phyloP scores from a whole-genome alignment of 306 rosid genomes.

The Luffa aegyptiaca region DNA sequence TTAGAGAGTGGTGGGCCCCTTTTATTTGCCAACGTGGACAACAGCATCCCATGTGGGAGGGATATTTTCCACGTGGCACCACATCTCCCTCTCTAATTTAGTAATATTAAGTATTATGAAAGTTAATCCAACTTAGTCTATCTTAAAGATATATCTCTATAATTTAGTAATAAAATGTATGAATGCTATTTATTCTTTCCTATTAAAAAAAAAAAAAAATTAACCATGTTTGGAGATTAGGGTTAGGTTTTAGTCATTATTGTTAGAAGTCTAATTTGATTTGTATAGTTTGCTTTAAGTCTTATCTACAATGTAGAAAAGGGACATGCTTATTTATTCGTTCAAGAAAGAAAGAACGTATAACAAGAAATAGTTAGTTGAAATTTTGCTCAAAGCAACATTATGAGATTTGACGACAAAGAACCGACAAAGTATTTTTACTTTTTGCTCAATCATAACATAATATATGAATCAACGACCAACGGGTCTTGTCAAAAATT shows the following conservation, averaged over 20 bases:
- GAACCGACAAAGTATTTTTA: not conserved
- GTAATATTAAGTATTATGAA: not conserved
- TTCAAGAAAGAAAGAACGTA: not conserved
- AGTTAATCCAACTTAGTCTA: not conserved
- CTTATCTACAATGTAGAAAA: not conserved
- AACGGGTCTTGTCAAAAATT: not conserved
- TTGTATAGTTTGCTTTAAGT: not conserved
- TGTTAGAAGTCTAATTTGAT: not conserved
- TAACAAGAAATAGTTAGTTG: not conserved
- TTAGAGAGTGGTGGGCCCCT: not conserved
- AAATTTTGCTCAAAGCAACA: not conserved
- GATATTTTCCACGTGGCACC: constrained; percentile 19
- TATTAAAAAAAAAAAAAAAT: not conserved
- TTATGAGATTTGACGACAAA: not conserved
- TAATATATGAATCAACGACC: not conserved
- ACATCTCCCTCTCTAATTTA: not conserved
- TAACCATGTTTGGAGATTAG: not conserved
- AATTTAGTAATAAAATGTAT: not conserved
- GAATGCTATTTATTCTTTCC: not conserved
- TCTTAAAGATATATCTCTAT: not conserved
- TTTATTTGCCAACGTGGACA: constrained; percentile 4
- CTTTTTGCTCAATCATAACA: not conserved
- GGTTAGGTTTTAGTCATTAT: not conserved
- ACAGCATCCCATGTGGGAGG: constrained; percentile 22
- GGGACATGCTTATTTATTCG: not conserved